These are phyloP conservation scores for Starmerella apicola DNA, from an alignment of 805 yeast species.

Conservation along the genomic window DNA sequence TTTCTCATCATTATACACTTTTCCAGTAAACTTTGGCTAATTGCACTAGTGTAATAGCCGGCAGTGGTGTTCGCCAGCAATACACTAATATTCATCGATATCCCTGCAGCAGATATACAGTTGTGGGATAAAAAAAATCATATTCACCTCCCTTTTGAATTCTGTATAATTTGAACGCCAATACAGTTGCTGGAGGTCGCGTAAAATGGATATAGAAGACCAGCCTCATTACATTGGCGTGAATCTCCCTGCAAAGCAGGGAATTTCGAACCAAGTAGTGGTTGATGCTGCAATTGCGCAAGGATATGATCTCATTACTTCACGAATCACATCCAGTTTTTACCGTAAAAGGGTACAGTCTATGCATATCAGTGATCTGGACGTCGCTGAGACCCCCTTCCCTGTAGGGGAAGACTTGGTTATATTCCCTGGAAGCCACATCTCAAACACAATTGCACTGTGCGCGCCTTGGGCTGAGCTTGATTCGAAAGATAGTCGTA, in stretches of 20 bases:
- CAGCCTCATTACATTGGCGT: constrained; percentile 26
- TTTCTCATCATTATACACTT: too few species aligned
- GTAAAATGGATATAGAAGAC: constrained; percentile 10
- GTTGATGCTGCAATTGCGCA: constrained; percentile 26
- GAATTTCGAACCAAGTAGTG: constrained; percentile 21
- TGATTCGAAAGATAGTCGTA: constrained; percentile 39
- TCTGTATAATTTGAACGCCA: too few species aligned
- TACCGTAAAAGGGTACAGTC: constrained; percentile 24
- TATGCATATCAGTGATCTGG: constrained; percentile 11
- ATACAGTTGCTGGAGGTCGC: too few species aligned
- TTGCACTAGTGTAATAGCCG: too few species aligned
- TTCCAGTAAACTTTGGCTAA: too few species aligned
- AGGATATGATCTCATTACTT: constrained; percentile 42
- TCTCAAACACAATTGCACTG: constrained; percentile 38
- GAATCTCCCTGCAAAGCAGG: constrained; percentile 26
- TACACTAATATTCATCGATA: too few species aligned
- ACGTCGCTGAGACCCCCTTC: constrained; percentile 5
- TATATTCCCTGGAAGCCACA: constrained; percentile 34
- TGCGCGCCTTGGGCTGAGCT: constrained; percentile 61
- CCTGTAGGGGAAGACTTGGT: constrained; percentile 35
- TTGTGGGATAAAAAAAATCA: too few species aligned
- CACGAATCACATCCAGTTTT: constrained; percentile 41
- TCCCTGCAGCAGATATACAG: too few species aligned
- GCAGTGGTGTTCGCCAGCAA: too few species aligned
- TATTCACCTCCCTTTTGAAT: too few species aligned